Evolutionary conservation across 192 early-diverging fungal genomes (phyloP).

Genomic region (Mortierella hygrophila): DNA sequence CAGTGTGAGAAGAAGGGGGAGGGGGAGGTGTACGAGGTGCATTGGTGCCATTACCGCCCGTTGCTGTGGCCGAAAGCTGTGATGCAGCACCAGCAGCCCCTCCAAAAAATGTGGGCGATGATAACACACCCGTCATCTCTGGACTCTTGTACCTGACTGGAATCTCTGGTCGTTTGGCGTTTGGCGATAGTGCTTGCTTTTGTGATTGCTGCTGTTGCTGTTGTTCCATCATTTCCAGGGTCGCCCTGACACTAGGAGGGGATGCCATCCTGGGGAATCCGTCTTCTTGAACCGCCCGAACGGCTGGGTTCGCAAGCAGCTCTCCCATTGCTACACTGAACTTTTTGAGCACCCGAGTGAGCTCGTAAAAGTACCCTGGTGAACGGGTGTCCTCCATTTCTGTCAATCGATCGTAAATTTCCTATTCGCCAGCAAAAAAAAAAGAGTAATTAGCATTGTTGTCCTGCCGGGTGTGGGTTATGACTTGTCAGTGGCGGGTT

Average conservation of each 20-base stretch:
- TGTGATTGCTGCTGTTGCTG: conserved; percentile 2
- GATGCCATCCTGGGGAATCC: not conserved
- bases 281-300: conserved; percentile 31
- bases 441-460: not conserved
- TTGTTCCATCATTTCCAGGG: conserved; percentile 2
- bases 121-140: not conserved
- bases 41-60: not conserved
- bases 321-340: conserved; percentile 43
- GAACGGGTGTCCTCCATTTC: conserved; percentile 37
- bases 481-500: not conserved
- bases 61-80: not conserved
- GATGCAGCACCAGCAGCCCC: not conserved
- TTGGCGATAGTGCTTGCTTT: conserved; percentile 7
- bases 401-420: conserved; percentile 54
- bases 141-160: conserved; percentile 6
- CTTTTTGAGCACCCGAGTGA: conserved; percentile 32
- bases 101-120: not conserved
- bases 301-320: conserved; percentile 29
- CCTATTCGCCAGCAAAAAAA: not conserved
- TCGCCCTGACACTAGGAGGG: conserved; percentile 14
- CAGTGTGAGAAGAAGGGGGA: not conserved
- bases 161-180: not conserved
- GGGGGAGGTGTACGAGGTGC: not conserved
- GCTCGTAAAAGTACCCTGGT: conserved; percentile 49
- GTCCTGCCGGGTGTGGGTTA: not conserved